Base-by-base conservation (phyloP, 2,329 filamentous ascomycete species). In the Penicillium nordicum region DNA sequence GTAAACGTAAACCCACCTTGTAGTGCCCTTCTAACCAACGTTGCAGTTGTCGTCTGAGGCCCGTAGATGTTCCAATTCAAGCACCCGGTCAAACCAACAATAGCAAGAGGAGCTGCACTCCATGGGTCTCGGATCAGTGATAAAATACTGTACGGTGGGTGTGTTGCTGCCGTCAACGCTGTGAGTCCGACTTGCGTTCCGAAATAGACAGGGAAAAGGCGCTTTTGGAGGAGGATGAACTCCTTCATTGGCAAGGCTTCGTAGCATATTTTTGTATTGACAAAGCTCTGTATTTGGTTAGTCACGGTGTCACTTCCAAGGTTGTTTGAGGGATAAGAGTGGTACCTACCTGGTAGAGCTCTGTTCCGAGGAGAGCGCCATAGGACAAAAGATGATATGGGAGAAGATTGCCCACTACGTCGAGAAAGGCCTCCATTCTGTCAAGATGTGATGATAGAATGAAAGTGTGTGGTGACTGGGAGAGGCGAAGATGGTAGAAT, bases 121-220 rank as follows among this genome's bases (percentile, higher is more conserved):
- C 53, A 62, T 10, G 61, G 62, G 38, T 64, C 54, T 16, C 55
- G 51, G 3, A 62, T 18, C 14, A 74, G 51, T 2, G 72, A 73
- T 0, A 67, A 2, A 1, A 70, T 57, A 5, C 73, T 72, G 25
- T 65, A 60, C 3, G 69, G 71, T 21, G 74, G 73, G 18, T 65
- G 62, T 3, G 73, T 77, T 2, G 65, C 57, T 5, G 65, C 70
- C 1, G 73, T 70, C 9, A 76, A 42, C 1, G 72, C 37, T 2
- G 73, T 60, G 7, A 78, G 64, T 8, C 72, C 56, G 1, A 71
- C 66, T 53, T 78, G 76, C 11, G 63, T 60, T 5, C 62, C 63
- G 55, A 78, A 78, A 47, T 78, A 77, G 1, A 71, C 57, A 0
- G 75, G 75, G 49, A 77, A 78, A 0, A 77, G 47, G 3, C 66